These are phyloP conservation scores for Phytophthora podocarpi DNA, from an alignment of 352 stramenopile species.

Conservation along the genomic window DNA sequence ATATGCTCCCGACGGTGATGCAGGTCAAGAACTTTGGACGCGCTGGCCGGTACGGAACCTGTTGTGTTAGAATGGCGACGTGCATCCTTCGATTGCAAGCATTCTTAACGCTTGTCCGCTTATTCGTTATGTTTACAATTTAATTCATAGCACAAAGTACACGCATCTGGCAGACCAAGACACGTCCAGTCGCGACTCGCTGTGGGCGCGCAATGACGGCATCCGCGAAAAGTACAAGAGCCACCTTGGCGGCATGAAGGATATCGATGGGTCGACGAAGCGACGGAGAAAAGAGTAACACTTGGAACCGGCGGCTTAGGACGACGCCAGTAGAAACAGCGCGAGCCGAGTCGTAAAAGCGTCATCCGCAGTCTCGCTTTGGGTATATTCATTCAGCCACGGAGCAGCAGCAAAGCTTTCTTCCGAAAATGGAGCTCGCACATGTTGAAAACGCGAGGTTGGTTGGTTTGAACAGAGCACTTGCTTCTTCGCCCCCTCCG, in stretches of 20 bases:
- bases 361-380: slow-evolving; percentile 41
- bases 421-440: slow-evolving; percentile 36
- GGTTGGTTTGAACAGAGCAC: slow-evolving; percentile 33
- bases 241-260: slow-evolving; percentile 75
- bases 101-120: slow-evolving; percentile 16
- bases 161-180: slow-evolving; percentile 98
- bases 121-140: slow-evolving; percentile 23
- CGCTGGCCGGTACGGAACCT: slow-evolving; percentile 80
- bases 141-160: slow-evolving; percentile 92
- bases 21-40: slow-evolving; percentile 99
- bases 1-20: slow-evolving; percentile 95
- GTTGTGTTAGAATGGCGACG: slow-evolving; percentile 6
- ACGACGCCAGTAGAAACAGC: slow-evolving; percentile 44
- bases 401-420: slow-evolving; percentile 36
- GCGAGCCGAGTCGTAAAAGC: slow-evolving; percentile 44
- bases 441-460: slow-evolving; percentile 34
- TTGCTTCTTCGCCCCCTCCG: slow-evolving; percentile 21
- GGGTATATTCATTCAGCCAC: slow-evolving; percentile 52
- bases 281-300: slow-evolving; percentile 71
- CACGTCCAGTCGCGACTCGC: slow-evolving; percentile 86
- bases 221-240: slow-evolving; percentile 85
- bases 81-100: slow-evolving; percentile 3
- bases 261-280: slow-evolving; percentile 62
- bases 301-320: slow-evolving; percentile 35
- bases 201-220: slow-evolving; percentile 80